Conservation (phyloP, 2,329 filamentous ascomycete genomes). For the Aspergillus proliferans region DNA sequence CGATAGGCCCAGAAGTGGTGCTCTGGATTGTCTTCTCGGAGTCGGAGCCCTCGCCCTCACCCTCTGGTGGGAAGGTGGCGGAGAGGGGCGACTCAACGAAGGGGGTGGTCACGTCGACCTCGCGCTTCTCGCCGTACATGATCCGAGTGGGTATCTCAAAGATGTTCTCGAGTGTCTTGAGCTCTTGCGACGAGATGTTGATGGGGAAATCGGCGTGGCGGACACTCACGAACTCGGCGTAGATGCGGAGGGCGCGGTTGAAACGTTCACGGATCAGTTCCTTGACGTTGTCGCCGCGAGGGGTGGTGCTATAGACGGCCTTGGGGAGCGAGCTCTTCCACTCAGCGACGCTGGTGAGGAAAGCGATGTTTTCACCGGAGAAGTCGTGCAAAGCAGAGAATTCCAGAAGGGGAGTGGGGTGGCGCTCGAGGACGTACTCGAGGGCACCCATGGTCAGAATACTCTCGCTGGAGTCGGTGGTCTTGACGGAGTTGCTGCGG, state of each 20-base stretch:
- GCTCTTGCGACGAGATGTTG: conserved; percentile 56
- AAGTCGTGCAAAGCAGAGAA: conserved; percentile 63
- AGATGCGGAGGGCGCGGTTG: conserved; percentile 56
- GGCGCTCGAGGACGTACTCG: conserved; percentile 53
- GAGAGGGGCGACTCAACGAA: conserved; percentile 21
- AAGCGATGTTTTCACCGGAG: conserved; percentile 65
- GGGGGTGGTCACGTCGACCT: conserved; percentile 33
- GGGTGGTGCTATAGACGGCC: conserved; percentile 12
- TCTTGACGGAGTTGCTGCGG: conserved; percentile 33
- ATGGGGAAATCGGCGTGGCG: conserved; percentile 60
- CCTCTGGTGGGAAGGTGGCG: conserved; percentile 8
- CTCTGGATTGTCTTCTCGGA: conserved; percentile 13
- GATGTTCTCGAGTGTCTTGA: conserved; percentile 48
- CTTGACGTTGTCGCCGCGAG: conserved; percentile 18
- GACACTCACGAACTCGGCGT: conserved; percentile 55
- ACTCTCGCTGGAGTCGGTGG: conserved; percentile 36
- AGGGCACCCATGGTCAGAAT: conserved; percentile 57
- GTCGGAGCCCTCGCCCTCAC: neutral
- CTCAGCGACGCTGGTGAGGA: conserved; percentile 52
- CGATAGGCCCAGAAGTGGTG: conserved; percentile 10
- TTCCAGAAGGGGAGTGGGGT: conserved; percentile 55
- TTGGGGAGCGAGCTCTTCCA: conserved; percentile 44
- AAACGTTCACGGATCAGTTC: conserved; percentile 47
- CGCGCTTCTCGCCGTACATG: conserved; percentile 38
- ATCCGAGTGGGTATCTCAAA: conserved; percentile 50